These are phyloP conservation scores for Trapa bicornis DNA, from an alignment of 345 rosid genomes.

Conservation along the genomic window DNA sequence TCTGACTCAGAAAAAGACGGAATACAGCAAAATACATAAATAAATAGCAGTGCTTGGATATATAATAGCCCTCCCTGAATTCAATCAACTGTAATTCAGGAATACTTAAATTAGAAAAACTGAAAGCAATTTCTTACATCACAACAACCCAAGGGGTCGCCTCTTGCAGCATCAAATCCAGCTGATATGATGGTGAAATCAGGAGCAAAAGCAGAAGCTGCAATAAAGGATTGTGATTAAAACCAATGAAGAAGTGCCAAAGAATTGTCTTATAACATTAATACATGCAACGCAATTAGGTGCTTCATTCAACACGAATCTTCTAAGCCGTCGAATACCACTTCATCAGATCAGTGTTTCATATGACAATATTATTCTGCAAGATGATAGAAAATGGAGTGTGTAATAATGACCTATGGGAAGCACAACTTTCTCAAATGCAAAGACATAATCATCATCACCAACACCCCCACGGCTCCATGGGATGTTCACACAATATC, in stretches of 20 bases:
- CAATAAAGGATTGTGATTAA: conserved; percentile 9
- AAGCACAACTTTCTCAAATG: conserved; percentile 76
- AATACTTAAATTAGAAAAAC: not conserved
- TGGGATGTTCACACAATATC: conserved; percentile 89
- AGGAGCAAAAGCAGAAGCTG: conserved; percentile 83
- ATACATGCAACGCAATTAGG: not conserved
- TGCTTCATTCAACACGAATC: not conserved
- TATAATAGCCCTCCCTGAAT: not conserved
- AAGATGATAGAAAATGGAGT: conserved; percentile 2
- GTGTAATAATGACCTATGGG: conserved; percentile 59
- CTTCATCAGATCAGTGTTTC: not conserved
- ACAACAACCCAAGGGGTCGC: conserved; percentile 95
- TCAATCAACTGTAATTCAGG: not conserved
- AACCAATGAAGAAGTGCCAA: not conserved
- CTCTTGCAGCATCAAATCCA: conserved; percentile 98
- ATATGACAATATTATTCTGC: not conserved
- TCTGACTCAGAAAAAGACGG: not conserved
- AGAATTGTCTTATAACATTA: not conserved
- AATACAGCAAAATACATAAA: not conserved
- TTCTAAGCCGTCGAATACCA: not conserved
- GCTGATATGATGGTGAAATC: conserved; percentile 93
- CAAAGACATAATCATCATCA: conserved; percentile 85
- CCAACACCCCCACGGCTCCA: conserved; percentile 96
- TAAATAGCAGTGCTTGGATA: not conserved
- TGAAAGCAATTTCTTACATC: conserved; percentile 46